Conservation (phyloP, 768 basidiomycete species). For the Tulasnella sp. region DNA sequence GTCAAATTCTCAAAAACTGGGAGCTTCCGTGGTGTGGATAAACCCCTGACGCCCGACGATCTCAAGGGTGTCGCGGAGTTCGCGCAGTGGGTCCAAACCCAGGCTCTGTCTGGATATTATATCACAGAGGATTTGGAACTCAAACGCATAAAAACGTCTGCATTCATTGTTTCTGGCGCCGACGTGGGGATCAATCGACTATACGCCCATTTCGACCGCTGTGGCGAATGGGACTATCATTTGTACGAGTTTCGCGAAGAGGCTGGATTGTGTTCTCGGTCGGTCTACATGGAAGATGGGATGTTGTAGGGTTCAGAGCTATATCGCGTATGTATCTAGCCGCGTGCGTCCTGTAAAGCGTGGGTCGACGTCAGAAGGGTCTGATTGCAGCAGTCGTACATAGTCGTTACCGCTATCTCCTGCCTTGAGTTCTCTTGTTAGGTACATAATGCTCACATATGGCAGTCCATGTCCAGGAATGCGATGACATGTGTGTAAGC, state of each 20-base stretch:
- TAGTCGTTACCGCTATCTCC: no score
- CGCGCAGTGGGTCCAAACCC: no score
- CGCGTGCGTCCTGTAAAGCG: not conserved
- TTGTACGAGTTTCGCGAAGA: not conserved
- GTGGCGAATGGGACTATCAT: not conserved
- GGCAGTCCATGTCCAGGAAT: not conserved
- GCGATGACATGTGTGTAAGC: not conserved
- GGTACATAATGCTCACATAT: no score
- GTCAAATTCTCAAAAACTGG: no score
- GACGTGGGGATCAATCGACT: not conserved
- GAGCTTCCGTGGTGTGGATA: no score
- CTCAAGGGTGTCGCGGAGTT: no score
- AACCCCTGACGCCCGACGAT: no score
- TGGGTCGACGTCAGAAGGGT: not conserved
- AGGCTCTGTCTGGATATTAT: no score
- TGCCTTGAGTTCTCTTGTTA: no score
- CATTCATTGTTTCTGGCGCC: not conserved
- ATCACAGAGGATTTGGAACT: no score
- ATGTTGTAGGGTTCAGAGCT: not conserved
- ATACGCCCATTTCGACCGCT: not conserved
- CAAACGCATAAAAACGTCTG: not conserved
- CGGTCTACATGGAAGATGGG: not conserved
- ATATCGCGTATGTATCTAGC: not conserved
- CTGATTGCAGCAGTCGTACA: no score
- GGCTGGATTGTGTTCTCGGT: not conserved